Base-by-base conservation (phyloP, 2,329 filamentous ascomycete species). In the Talaromyces piceae region DNA sequence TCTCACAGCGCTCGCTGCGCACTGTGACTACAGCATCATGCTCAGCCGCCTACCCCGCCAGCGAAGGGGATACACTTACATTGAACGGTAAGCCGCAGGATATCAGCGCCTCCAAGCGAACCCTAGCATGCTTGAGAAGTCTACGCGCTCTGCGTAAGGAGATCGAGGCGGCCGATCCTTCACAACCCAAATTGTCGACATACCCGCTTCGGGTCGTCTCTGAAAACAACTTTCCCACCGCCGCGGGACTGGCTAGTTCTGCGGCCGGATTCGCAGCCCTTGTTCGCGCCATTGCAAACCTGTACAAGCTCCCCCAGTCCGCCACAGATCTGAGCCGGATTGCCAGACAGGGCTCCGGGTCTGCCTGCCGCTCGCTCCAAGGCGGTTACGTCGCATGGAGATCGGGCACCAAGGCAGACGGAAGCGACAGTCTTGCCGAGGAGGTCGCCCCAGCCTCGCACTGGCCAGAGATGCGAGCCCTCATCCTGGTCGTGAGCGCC, bases 161-260 rank as follows among this genome's bases (percentile, higher is more conserved):
- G 22, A 77, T 97, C 63, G 93, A 98, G 71, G 75, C 77, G 30
- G 71, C 78, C 55, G 77, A 95, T 67, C 61, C 83, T 0, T 83
- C 82, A 20, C 79, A 95, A n/a, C 89, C 91, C 41, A 88, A 87
- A 69, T 82, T 98, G 52, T 87, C 89, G 9, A 67, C 77, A 47
- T 77, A 87, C 63, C 83, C 87, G 28, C 82, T 98, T 55, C 87
- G 85, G 61, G 85, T 98, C 58, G 90, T 96, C 51, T 93, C 88
- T 52, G 87, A 93, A 75, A 98, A 98, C 80, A 98, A 98, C 79
- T 98, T 98, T 79, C 93, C 93, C 57, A 98, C 93, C 2, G 93
- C 93, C 23, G 93, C 93, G 4, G 93, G 93, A 5, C 83, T 98
- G 25, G 81, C 81, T 37, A 78, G 76, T 58, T 77, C 75, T 20